Conservation (phyloP, 2,329 filamentous ascomycete species). For the Coniochaeta prunicola region DNA sequence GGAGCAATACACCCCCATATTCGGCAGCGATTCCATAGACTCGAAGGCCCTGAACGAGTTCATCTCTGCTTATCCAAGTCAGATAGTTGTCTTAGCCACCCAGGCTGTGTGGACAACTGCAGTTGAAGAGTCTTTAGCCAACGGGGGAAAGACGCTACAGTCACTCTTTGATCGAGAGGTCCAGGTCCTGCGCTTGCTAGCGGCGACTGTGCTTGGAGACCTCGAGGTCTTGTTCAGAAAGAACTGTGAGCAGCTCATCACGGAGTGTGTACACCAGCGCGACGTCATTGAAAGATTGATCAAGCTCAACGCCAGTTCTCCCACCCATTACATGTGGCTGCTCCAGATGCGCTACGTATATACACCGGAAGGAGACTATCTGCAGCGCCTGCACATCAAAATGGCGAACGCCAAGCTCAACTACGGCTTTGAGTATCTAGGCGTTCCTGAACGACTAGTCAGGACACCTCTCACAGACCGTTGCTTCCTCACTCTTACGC, state of each 20-base stretch:
- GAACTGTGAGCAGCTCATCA: slow-evolving; percentile 98
- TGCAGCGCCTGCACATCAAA: slow-evolving; percentile 79
- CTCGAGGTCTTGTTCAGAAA: slow-evolving; percentile 81
- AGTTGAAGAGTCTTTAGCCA: slow-evolving; percentile 69
- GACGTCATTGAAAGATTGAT: slow-evolving; percentile 87
- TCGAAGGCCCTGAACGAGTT: slow-evolving; percentile 67
- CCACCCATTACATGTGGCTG: slow-evolving; percentile 85
- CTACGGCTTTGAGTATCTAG: slow-evolving; percentile 97
- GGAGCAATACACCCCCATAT: slow-evolving; percentile 72
- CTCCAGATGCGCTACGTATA: slow-evolving; percentile 97
- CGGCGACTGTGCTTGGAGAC: slow-evolving; percentile 82
- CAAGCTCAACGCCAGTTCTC: slow-evolving; percentile 62
- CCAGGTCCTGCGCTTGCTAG: slow-evolving; percentile 76
- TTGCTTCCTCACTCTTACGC: slow-evolving; percentile 95
- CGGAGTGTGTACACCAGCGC: slow-evolving; percentile 95
- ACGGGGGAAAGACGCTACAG: slow-evolving; percentile 59
- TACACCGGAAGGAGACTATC: slow-evolving; percentile 67
- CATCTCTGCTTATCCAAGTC: slow-evolving; percentile 77
- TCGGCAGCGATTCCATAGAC: slow-evolving; percentile 65
- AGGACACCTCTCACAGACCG: slow-evolving; percentile 94
- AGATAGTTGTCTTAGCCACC: slow-evolving; percentile 90
- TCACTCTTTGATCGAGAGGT: slow-evolving; percentile 75
- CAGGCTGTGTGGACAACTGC: slow-evolving; percentile 90
- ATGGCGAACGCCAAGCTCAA: slow-evolving; percentile 95
- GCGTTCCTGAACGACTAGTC: slow-evolving; percentile 91